Conservation (phyloP, 2,329 filamentous ascomycete genomes). For the Clathrospora elynae region DNA sequence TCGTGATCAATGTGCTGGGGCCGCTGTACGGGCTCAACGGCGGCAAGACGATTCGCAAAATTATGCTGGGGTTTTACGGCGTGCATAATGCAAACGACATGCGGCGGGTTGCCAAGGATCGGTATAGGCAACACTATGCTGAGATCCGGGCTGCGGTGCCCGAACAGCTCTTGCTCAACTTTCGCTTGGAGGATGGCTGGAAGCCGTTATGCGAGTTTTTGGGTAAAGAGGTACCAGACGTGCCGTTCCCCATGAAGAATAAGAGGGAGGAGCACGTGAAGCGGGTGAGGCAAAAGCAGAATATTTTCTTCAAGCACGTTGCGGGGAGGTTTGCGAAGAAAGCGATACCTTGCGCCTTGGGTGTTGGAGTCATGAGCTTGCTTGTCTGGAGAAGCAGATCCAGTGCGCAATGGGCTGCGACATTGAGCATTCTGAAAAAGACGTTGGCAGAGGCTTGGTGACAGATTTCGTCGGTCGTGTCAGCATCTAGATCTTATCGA, state of each 20-base stretch:
- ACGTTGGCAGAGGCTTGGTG: not conserved
- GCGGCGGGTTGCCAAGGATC: conserved; percentile 10
- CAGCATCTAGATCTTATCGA: too few species aligned
- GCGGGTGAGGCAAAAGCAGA: conserved; percentile 9
- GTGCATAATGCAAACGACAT: conserved; percentile 5
- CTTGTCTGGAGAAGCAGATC: conserved; percentile 4
- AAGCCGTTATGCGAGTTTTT: conserved; percentile 33
- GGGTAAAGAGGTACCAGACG: conserved; percentile 23
- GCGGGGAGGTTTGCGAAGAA: conserved; percentile 1
- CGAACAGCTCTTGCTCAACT: conserved; percentile 25
- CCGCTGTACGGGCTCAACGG: conserved; percentile 3
- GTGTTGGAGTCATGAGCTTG: conserved; percentile 1
- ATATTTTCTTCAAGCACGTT: conserved; percentile 12
- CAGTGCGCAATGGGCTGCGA: not conserved
- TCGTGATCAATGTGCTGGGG: conserved; percentile 8
- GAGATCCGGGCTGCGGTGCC: conserved; percentile 24
- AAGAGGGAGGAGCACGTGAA: conserved; percentile 13
- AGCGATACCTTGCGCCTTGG: not conserved
- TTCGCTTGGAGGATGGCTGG: conserved; percentile 27
- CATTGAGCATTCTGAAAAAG: not conserved
- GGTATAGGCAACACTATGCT: conserved; percentile 19
- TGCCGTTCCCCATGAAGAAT: conserved; percentile 21
- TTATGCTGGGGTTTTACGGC: conserved; percentile 8
- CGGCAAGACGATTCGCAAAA: conserved; percentile 11
- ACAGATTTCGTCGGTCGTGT: not conserved